Conservation (phyloP, 2,329 filamentous ascomycete genomes). For the Scopulariopsis brevicaulis region DNA sequence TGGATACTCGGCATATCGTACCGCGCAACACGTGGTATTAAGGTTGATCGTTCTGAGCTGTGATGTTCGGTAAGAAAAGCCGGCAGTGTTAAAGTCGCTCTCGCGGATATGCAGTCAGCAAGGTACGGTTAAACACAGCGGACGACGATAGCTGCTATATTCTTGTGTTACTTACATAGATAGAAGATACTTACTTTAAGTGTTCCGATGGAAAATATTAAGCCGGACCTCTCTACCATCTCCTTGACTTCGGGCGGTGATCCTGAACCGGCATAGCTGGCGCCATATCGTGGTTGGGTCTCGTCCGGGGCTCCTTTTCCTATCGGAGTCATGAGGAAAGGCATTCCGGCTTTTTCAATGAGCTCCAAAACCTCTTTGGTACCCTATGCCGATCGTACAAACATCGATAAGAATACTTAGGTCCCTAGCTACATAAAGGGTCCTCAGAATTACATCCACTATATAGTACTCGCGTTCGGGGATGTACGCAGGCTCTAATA, state of each 20-base stretch:
- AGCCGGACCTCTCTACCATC: constrained; percentile 55
- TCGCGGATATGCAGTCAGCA: constrained; percentile 22
- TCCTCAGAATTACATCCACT: constrained; percentile 66
- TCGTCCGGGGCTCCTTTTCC: constrained; percentile 79
- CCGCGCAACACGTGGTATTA: constrained; percentile 60
- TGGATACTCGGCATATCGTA: constrained; percentile 70
- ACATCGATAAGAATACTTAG: constrained; percentile 76
- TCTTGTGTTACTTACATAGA: too few species aligned
- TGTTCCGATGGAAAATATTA: constrained; percentile 59
- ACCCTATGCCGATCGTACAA: constrained; percentile 68
- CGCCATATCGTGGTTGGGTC: constrained; percentile 61
- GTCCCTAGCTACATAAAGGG: constrained; percentile 59
- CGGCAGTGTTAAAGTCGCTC: constrained; percentile 73
- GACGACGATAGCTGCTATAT: too few species aligned
- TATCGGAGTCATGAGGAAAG: constrained; percentile 83
- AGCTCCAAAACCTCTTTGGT: constrained; percentile 66
- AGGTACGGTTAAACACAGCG: too few species aligned
- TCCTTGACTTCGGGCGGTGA: constrained; percentile 53
- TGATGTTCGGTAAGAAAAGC: constrained; percentile 70
- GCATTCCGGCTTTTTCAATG: constrained; percentile 60
- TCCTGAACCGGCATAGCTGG: constrained; percentile 74
- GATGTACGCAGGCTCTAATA: constrained; percentile 54
- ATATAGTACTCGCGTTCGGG: constrained; percentile 66
- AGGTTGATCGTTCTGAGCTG: constrained; percentile 73
- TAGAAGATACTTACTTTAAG: constrained; percentile 31